Percentiles rank a stretch among this genome's conserved stretches.
Conservation (phyloP, 2,329 filamentous ascomycete genomes). For the Talaromyces islandicus region DNA sequence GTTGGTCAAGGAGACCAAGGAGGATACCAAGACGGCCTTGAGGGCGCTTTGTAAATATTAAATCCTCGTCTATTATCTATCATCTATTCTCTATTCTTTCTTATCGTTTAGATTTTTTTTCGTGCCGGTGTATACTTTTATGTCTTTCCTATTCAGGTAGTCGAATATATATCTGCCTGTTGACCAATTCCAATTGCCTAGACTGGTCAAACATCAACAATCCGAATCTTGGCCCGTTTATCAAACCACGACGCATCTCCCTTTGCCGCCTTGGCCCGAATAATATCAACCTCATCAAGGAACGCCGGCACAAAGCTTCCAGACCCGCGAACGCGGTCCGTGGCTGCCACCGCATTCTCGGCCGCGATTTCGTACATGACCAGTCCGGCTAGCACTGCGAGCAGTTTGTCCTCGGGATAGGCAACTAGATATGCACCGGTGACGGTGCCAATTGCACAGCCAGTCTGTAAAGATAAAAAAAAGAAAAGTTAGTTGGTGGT, state of each 20-base stretch:
- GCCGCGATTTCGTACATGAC: constrained; percentile 75
- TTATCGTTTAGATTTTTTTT: not conserved
- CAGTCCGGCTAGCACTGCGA: constrained; percentile 66
- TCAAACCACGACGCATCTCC: constrained; percentile 30
- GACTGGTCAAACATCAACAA: constrained; percentile 20
- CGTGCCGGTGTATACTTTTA: not conserved
- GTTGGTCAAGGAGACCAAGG: constrained; percentile 71
- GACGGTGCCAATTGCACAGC: constrained; percentile 78
- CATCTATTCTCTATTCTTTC: not conserved
- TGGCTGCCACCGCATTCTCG: constrained; percentile 54
- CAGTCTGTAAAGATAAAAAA: constrained; percentile 49
- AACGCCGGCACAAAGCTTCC: constrained; percentile 84
- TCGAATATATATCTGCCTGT: not conserved
- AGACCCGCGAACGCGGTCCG: constrained; percentile 65
- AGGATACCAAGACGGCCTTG: constrained; percentile 64
- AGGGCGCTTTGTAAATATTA: constrained; percentile 59
- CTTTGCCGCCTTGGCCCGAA: constrained; percentile 28
- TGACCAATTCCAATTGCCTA: not conserved
- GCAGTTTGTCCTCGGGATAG: constrained; percentile 57
- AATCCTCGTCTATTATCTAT: not conserved
- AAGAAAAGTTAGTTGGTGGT: not conserved
- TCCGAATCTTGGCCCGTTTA: constrained; percentile 31
- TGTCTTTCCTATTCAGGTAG: not conserved
- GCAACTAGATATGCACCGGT: constrained; percentile 70
- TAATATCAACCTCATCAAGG: constrained; percentile 61